These are phyloP conservation scores for Prototheca wickerhamii DNA, from an alignment of 163 green algal genomes.

Conservation along the genomic window DNA sequence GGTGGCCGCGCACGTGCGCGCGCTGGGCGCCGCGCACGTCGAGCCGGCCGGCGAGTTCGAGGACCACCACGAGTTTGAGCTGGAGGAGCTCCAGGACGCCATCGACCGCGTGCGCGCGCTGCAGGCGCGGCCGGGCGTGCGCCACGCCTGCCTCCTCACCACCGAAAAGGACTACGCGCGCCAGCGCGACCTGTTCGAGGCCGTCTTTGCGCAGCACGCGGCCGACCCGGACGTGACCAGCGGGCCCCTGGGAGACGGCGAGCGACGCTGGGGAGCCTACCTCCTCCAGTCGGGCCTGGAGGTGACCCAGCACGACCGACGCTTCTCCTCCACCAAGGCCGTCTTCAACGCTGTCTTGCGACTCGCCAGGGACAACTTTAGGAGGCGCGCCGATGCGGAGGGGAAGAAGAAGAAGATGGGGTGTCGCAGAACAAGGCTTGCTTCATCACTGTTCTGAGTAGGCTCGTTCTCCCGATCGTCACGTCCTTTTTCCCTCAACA, in stretches of 20 bases:
- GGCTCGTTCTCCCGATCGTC: too few species aligned
- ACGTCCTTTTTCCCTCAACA: too few species aligned
- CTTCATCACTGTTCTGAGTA: too few species aligned
- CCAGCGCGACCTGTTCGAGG: slow-evolving; percentile 21
- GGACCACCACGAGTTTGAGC: slow-evolving; percentile 27
- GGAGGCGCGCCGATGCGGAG: not conserved
- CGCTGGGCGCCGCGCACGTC: slow-evolving; percentile 20
- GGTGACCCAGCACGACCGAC: slow-evolving; percentile 23
- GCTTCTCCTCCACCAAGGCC: slow-evolving; percentile 12
- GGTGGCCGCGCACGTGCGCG: slow-evolving; percentile 20
- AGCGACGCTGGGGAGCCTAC: slow-evolving; percentile 32
- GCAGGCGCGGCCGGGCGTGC: not conserved
- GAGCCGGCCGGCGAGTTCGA: slow-evolving; percentile 21
- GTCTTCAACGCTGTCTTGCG: slow-evolving; percentile 1
- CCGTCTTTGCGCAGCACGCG: slow-evolving; percentile 13
- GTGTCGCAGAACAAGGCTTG: too few species aligned
- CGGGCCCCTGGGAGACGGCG: slow-evolving; percentile 3
- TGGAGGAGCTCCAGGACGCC: slow-evolving; percentile 19
- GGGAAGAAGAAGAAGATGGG: not conserved
- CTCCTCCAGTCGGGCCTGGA: slow-evolving; percentile 25
- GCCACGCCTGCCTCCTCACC: slow-evolving; percentile 29
- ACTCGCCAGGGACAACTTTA: slow-evolving; percentile 1
- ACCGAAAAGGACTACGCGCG: slow-evolving; percentile 36
- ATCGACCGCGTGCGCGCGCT: slow-evolving; percentile 10
- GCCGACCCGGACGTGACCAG: not conserved